These are phyloP conservation scores for Pugionium cornutum DNA, from an alignment of 345 rosid species.

Conservation along the genomic window DNA sequence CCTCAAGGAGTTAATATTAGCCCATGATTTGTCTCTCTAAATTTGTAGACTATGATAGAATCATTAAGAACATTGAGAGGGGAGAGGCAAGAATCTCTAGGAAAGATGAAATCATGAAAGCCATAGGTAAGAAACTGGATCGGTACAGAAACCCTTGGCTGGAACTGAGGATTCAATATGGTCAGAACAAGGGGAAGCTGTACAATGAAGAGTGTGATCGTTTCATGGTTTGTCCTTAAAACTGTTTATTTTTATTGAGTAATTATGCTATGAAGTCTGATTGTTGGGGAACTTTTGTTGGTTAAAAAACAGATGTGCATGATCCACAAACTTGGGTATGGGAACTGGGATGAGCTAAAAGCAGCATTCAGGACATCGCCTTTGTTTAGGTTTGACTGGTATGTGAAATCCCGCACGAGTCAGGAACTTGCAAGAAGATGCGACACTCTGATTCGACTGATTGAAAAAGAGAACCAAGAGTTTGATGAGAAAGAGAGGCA, in stretches of 20 bases:
- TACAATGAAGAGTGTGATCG: conserved; percentile 98
- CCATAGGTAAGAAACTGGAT: conserved; percentile 95
- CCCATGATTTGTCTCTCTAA: not conserved
- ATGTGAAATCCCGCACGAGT: conserved; percentile 97
- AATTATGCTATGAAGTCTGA: not conserved
- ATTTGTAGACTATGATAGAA: conserved; percentile 84
- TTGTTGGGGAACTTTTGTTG: not conserved
- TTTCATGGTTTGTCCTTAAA: conserved; percentile 60
- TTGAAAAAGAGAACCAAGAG: conserved; percentile 99
- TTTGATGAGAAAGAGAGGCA: conserved; percentile 95
- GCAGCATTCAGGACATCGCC: conserved; percentile 93
- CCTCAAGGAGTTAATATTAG: not conserved
- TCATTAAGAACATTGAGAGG: conserved; percentile 93
- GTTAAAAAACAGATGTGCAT: conserved; percentile 72
- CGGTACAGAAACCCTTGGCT: conserved; percentile 99
- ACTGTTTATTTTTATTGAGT: not conserved
- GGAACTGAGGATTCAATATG: conserved; percentile 95
- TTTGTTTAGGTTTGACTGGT: conserved; percentile 97
- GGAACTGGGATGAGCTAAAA: conserved; percentile 98
- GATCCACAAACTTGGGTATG: conserved; percentile 99
- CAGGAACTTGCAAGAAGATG: conserved; percentile 97
- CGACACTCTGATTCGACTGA: conserved; percentile 90
- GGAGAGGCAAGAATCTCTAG: conserved; percentile 98
- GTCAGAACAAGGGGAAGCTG: conserved; percentile 95
- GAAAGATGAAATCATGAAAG: conserved; percentile 99